Evolutionary conservation across 768 basidiomycete species (phyloP).

Genomic region (Serendipita vermifera): DNA sequence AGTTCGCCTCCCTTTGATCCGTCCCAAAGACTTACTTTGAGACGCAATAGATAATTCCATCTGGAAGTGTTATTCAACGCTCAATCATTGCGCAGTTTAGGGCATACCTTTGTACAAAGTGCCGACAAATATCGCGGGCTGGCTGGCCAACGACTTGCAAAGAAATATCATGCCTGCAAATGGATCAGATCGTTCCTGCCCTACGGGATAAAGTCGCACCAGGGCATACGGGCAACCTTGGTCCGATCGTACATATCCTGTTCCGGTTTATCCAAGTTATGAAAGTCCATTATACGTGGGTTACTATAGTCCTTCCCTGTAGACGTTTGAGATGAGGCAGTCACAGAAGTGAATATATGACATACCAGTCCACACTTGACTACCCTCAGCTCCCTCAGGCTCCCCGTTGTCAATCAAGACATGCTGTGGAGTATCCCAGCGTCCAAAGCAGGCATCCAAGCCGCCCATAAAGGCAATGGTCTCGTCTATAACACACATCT

Average conservation of each 20-base stretch:
- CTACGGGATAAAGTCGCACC: conserved; percentile 37
- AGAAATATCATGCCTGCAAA: conserved; percentile 82
- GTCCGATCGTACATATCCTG: conserved; percentile 92
- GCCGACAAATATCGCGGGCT: conserved; percentile 83
- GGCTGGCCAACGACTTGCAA: conserved; percentile 96
- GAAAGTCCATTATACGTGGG: conserved; percentile 74
- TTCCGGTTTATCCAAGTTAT: conserved; percentile 72
- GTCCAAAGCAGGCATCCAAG: conserved; percentile 84
- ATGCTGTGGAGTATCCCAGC: conserved; percentile 98
- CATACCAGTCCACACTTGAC: conserved; percentile 74
- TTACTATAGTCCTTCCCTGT: conserved; percentile 93
- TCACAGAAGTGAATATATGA: conserved; percentile 8
- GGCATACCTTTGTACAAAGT: conserved; percentile 78
- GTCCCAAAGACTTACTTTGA: conserved; percentile 51
- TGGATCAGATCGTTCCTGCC: not conserved
- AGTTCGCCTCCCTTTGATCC: not conserved
- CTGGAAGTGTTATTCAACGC: conserved; percentile 27
- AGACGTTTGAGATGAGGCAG: not conserved
- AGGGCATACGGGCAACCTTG: conserved; percentile 90
- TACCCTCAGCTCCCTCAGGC: conserved; percentile 34
- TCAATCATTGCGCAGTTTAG: not conserved
- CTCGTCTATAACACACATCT: conserved; percentile 93
- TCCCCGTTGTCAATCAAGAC: conserved; percentile 74
- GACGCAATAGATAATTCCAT: conserved; percentile 89
- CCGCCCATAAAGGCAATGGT: conserved; percentile 98